Evolutionary conservation across 2,329 filamentous ascomycete species (phyloP).

Genomic region (Simplicillium sp.): DNA sequence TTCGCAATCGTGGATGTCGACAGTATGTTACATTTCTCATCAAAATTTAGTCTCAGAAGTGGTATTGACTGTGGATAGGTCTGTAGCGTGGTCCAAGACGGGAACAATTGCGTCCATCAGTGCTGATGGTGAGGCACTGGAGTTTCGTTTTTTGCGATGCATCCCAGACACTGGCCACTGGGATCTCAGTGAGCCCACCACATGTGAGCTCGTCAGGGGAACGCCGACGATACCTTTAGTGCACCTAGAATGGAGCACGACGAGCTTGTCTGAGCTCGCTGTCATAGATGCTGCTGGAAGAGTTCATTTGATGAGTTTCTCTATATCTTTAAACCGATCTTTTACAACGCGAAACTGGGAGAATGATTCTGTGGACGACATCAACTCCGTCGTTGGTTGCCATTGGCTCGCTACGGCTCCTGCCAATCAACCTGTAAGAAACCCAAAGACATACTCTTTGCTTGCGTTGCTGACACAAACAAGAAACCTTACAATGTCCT

Average conservation of each 20-base stretch:
- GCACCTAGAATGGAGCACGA: slow-evolving; percentile 73
- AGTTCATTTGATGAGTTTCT: slow-evolving; percentile 64
- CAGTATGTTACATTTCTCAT: slow-evolving; percentile 49
- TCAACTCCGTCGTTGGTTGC: slow-evolving; percentile 70
- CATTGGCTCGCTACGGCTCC: slow-evolving; percentile 69
- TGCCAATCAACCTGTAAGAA: slow-evolving; percentile 26
- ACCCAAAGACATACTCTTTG: background rate
- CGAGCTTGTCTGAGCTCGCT: slow-evolving; percentile 68
- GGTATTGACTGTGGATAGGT: slow-evolving; percentile 36
- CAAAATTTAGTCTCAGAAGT: background rate
- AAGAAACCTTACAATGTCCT: slow-evolving; percentile 35
- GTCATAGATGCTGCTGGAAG: slow-evolving; percentile 73
- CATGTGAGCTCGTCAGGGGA: slow-evolving; percentile 50
- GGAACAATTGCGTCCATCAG: slow-evolving; percentile 80
- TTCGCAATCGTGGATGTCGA: slow-evolving; percentile 67
- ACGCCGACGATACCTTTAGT: slow-evolving; percentile 59
- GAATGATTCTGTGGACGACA: slow-evolving; percentile 62
- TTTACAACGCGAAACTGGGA: slow-evolving; percentile 51
- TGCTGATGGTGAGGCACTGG: slow-evolving; percentile 58
- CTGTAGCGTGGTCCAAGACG: slow-evolving; percentile 77
- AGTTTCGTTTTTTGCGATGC: slow-evolving; percentile 64
- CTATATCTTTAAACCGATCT: slow-evolving; percentile 65
- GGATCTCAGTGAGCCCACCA: slow-evolving; percentile 64
- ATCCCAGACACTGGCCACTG: slow-evolving; percentile 62
- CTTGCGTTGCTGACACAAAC: slow-evolving; percentile 9